Conservation (phyloP, 179 eudicot genomes). For the Gypsophila paniculata region DNA sequence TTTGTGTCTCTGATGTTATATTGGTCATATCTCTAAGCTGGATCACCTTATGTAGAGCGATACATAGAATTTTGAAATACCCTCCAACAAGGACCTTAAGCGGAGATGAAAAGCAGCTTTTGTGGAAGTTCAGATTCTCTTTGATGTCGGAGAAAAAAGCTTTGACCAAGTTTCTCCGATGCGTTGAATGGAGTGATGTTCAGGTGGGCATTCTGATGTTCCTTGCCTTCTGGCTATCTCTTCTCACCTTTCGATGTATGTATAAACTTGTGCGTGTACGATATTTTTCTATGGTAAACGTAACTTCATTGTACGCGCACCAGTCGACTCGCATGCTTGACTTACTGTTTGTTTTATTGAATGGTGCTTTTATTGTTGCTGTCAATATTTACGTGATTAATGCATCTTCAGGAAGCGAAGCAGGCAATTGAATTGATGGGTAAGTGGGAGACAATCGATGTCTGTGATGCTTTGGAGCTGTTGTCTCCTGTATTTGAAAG, state of each 20-base stretch:
- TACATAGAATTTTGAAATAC: constrained; percentile 78
- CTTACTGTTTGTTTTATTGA: constrained; percentile 11
- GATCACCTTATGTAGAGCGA: constrained; percentile 50
- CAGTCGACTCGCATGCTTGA: too few species aligned
- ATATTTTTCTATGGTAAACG: too few species aligned
- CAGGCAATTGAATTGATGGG: constrained; percentile 85
- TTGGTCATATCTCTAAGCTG: constrained; percentile 4
- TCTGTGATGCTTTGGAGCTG: constrained; percentile 93
- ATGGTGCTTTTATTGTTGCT: constrained; percentile 13
- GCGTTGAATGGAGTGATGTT: constrained; percentile 99
- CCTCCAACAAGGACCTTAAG: constrained; percentile 90
- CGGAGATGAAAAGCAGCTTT: constrained; percentile 91
- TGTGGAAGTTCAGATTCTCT: constrained; percentile 97
- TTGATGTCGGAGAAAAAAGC: constrained; percentile 94
- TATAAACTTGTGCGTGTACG: background rate
- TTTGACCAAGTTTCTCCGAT: constrained; percentile 87
- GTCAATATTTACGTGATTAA: constrained; percentile 15
- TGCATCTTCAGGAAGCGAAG: constrained; percentile 83
- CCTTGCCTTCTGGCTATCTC: constrained; percentile 5
- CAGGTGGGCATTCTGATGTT: constrained; percentile 44
- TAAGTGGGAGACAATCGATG: constrained; percentile 91
- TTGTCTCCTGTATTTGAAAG: constrained; percentile 94
- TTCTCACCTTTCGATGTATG: constrained; percentile 10
- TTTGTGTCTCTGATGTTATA: background rate
- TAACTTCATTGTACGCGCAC: too few species aligned